These are phyloP conservation scores for Syzygium malaccense DNA, from an alignment of 441 rosid species.

Conservation along the genomic window DNA sequence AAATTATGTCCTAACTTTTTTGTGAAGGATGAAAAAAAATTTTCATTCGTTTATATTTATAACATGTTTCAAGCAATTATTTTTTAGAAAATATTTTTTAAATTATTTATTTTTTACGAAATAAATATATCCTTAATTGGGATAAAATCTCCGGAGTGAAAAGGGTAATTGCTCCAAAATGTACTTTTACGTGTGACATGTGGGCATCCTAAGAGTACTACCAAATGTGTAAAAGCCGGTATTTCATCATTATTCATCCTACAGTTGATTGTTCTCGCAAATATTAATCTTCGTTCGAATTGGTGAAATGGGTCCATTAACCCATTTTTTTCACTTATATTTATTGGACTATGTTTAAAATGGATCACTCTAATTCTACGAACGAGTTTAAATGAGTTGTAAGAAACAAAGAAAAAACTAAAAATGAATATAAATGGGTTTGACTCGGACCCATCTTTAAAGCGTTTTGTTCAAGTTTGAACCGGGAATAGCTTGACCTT, in stretches of 20 bases:
- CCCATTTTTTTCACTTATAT: not conserved
- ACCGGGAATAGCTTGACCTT: not conserved
- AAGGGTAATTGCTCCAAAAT: not conserved
- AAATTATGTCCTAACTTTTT: no score
- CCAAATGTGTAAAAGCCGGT: not conserved
- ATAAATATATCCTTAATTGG: not conserved
- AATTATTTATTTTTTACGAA: no score
- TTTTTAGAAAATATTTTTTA: no score
- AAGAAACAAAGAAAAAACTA: not conserved
- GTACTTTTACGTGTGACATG: not conserved
- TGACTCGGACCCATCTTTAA: not conserved
- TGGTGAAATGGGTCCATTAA: not conserved
- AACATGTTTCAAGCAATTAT: no score
- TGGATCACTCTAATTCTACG: not conserved
- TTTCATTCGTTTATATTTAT: no score
- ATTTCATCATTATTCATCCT: not conserved
- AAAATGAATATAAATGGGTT: not conserved
- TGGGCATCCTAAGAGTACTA: not conserved
- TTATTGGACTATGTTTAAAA: not conserved
- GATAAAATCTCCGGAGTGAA: rapidly evolving
- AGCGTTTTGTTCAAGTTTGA: not conserved
- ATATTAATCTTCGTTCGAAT: not conserved
- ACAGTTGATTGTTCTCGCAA: not conserved
- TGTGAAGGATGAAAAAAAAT: no score
- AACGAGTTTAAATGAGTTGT: not conserved